phyloP scores from a whole-genome alignment of 805 yeast species.

The Candida multigemmis region DNA sequence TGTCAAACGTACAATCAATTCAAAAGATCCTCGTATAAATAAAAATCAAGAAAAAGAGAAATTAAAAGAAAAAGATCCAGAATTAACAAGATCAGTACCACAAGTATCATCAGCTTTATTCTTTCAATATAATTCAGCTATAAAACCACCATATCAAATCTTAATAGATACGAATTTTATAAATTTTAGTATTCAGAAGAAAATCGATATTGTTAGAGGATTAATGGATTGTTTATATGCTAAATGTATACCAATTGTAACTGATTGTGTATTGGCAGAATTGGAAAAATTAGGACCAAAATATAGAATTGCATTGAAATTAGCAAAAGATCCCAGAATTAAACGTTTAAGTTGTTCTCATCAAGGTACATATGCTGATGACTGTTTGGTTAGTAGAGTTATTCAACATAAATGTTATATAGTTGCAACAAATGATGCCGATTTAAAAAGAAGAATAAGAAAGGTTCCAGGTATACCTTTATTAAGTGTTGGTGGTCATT shows the following conservation, averaged over 20 bases:
- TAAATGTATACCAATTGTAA: constrained; percentile 88
- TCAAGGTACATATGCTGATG: constrained; percentile 97
- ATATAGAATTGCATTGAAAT: constrained; percentile 82
- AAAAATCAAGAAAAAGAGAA: constrained; percentile 30
- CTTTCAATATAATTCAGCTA: constrained; percentile 88
- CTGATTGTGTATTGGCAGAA: constrained; percentile 98
- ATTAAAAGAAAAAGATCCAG: constrained; percentile 54
- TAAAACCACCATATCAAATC: constrained; percentile 97
- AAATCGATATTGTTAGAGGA: constrained; percentile 88
- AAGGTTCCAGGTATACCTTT: constrained; percentile 97
- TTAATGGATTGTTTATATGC: constrained; percentile 95
- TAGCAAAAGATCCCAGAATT: constrained; percentile 92
- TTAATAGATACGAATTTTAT: constrained; percentile 94
- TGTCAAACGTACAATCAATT: constrained; percentile 71
- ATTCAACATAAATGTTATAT: constrained; percentile 95
- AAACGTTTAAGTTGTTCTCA: constrained; percentile 83
- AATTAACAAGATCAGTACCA: constrained; percentile 48
- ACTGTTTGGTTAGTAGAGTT: constrained; percentile 87
- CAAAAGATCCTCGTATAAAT: constrained; percentile 57
- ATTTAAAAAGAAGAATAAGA: constrained; percentile 84
- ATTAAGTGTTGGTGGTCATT: constrained; percentile 91
- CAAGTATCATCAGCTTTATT: constrained; percentile 94
- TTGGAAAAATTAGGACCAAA: constrained; percentile 92
- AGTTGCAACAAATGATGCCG: constrained; percentile 98
- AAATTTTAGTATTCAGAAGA: constrained; percentile 93